These are phyloP conservation scores for Russula brevipes DNA, from an alignment of 768 basidiomycete genomes.

Conservation along the genomic window DNA sequence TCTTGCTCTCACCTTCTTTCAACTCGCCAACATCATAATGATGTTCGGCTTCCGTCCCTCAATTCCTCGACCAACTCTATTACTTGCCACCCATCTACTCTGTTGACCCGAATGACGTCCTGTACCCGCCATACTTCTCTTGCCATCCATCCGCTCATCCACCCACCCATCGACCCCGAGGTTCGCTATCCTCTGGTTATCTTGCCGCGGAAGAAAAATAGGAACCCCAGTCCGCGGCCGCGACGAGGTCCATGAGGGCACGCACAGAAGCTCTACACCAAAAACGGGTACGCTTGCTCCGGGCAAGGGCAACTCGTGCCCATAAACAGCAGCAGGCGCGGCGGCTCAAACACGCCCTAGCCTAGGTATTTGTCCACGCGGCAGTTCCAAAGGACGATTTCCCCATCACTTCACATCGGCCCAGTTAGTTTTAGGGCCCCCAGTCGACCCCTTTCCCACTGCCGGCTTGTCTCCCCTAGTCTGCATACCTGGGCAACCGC, in stretches of 20 bases:
- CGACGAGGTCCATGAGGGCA: slow-evolving; percentile 2
- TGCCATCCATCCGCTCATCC: neutral
- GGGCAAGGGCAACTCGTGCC: neutral
- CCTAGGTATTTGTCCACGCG: neutral
- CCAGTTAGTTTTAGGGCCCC: neutral
- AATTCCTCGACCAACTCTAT: neutral
- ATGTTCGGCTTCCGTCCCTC: slow-evolving; percentile 2
- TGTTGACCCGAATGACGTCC: neutral
- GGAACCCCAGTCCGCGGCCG: neutral
- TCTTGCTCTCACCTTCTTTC: neutral
- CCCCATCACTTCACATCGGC: neutral
- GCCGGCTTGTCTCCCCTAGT: no score
- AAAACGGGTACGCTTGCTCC: neutral
- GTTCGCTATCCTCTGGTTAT: slow-evolving; percentile 21
- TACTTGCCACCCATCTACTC: slow-evolving; percentile 1
- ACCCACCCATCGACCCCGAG: neutral
- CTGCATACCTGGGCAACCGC: no score
- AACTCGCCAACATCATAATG: neutral
- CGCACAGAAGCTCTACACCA: slow-evolving; percentile 3
- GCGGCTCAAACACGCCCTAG: neutral
- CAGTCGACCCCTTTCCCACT: neutral
- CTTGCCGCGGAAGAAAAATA: slow-evolving; percentile 19
- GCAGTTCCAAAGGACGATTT: neutral
- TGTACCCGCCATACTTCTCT: neutral
- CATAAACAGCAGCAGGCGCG: neutral